Evolutionary conservation across 2,329 filamentous ascomycete species (phyloP).

Genomic region (Penicillium paneum): DNA sequence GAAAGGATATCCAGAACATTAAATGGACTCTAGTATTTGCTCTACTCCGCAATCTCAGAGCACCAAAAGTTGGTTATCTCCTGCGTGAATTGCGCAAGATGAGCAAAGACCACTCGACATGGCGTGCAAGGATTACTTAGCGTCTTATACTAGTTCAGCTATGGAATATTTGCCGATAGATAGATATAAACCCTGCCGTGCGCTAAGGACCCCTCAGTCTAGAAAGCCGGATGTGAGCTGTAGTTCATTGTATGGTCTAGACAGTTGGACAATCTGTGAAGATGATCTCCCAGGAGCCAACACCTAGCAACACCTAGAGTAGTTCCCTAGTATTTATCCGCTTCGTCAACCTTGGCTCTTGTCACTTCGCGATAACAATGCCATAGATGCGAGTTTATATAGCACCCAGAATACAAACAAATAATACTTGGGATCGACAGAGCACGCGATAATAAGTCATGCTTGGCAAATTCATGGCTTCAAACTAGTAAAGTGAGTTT

Average conservation of each 20-base stretch:
- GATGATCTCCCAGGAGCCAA: too few species aligned
- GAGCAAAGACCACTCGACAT: background rate
- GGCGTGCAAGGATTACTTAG: background rate
- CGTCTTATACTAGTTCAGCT: background rate
- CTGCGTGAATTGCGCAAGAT: background rate
- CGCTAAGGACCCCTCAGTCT: background rate
- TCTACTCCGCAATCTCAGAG: background rate
- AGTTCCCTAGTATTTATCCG: background rate
- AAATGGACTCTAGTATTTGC: background rate
- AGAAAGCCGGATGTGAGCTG: background rate
- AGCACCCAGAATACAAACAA: background rate
- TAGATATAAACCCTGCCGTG: background rate
- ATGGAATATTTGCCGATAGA: background rate
- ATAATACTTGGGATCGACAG: background rate
- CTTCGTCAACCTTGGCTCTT: background rate
- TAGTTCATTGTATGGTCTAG: background rate
- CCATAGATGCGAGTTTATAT: background rate
- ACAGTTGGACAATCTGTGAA: background rate
- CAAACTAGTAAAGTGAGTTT: background rate
- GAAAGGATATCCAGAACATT: background rate
- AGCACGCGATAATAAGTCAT: background rate
- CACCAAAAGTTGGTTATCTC: background rate
- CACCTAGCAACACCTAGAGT: too few species aligned
- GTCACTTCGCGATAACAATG: background rate
- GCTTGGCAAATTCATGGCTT: background rate